Percentiles rank a stretch among this genome's conserved stretches.
Conservation (phyloP, 495 filamentous ascomycete genomes). For the Podospora pseudopauciseta region DNA sequence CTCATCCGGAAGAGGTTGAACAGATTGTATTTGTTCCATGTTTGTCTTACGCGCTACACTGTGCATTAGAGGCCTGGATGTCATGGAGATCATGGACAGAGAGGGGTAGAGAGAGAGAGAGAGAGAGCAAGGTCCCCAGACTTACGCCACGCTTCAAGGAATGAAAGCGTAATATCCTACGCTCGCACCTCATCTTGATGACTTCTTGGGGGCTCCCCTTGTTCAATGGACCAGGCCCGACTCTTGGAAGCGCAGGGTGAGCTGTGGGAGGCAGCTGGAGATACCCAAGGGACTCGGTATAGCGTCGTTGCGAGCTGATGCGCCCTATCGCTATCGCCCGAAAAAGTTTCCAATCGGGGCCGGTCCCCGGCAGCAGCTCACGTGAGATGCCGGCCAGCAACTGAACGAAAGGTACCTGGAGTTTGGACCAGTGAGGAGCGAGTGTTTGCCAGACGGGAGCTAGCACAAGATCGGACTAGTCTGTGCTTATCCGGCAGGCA, state of each 20-base stretch:
- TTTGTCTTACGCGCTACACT: constrained; percentile 82
- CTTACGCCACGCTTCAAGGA: constrained; percentile 60
- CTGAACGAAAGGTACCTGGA: not conserved
- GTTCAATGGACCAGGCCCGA: not conserved
- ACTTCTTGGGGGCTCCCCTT: not conserved
- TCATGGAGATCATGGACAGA: not conserved
- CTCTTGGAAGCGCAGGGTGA: not conserved
- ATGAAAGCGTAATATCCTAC: constrained; percentile 52
- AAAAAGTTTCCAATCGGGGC: constrained; percentile 26
- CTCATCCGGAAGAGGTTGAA: constrained; percentile 68
- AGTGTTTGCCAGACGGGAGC: not conserved
- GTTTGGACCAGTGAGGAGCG: not conserved
- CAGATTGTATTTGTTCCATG: constrained; percentile 96
- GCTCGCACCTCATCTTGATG: constrained; percentile 37
- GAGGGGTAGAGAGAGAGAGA: constrained; percentile 7
- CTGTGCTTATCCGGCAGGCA: not conserved
- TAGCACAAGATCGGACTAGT: not conserved
- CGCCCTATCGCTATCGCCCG: constrained; percentile 11
- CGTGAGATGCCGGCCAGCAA: constrained; percentile 20
- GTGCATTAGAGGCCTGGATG: not conserved
- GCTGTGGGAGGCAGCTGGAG: not conserved
- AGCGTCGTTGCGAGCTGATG: not conserved
- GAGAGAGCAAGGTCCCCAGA: constrained; percentile 9
- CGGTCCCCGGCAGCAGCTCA: constrained; percentile 19
- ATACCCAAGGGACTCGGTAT: not conserved